Percentiles rank a stretch among this genome's conserved stretches.
These are phyloP conservation scores for Mimosa bimucronata DNA, from an alignment of 306 rosid genomes.

Conservation along the genomic window DNA sequence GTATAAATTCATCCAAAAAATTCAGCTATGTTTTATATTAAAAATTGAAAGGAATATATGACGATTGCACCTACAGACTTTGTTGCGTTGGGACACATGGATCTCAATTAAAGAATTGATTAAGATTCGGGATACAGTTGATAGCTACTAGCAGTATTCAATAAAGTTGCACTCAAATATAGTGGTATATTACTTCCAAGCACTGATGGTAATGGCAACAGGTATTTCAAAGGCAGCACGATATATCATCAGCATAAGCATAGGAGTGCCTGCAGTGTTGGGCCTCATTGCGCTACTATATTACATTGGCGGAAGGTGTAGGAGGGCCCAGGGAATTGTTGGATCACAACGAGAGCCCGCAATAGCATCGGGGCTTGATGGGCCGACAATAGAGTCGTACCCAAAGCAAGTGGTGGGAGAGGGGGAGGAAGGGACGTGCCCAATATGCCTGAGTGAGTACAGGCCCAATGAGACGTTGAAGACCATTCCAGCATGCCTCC, in stretches of 20 bases:
- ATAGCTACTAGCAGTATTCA: not conserved
- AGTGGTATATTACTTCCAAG: too few species aligned
- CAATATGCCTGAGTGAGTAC: conserved; percentile 75
- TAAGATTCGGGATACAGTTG: not conserved
- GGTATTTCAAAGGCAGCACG: conserved; percentile 56
- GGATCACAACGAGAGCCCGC: not conserved
- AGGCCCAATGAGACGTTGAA: conserved; percentile 62
- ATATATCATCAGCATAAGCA: conserved; percentile 54
- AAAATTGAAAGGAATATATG: too few species aligned
- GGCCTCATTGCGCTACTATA: conserved; percentile 55
- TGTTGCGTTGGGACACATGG: too few species aligned
- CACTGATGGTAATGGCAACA: conserved; percentile 9
- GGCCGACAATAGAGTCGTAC: conserved; percentile 53
- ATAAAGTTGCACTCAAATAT: too few species aligned
- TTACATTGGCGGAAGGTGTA: conserved; percentile 37
- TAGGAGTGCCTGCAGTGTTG: conserved; percentile 48
- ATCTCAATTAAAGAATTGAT: too few species aligned
- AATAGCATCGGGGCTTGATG: not conserved
- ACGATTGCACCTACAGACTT: too few species aligned
- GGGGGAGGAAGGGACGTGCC: conserved; percentile 51
- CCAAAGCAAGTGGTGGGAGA: conserved; percentile 65
- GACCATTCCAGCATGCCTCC: conserved; percentile 66
- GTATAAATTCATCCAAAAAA: too few species aligned
- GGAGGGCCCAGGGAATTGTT: conserved; percentile 27
- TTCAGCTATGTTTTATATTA: too few species aligned